Base-by-base conservation (phyloP, 805 yeast species). In the Ogataea polymorpha region DNA sequence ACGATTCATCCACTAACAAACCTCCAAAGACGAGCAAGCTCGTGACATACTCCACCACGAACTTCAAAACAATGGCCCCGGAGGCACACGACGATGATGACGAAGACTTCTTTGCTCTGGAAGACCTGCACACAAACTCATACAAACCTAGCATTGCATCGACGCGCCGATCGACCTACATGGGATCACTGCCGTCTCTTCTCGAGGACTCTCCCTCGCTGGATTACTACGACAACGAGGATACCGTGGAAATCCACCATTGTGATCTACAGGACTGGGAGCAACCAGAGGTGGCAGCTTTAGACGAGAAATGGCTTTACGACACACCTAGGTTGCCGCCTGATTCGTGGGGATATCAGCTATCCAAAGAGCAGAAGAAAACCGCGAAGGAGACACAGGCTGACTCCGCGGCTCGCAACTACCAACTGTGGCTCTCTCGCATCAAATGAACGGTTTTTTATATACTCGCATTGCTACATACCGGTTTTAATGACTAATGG, bases 121-220 rank as follows among this genome's bases (percentile, higher is more conserved):
- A 56, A 30, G 57, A 52, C 24, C 36, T 49, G 7, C 54, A 49
- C 14, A 51, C 52, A 13, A 36, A 44, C 34, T 45, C 50, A 2
- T 55, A 53, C 41, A 36, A 34, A 15, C 16, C 41, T 5, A 18
- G 33, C 13, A 15, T 30, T 11, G 13, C 37, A 4, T 33, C 45
- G 27, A 30, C 47, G 35, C 50, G 52, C 21, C 45, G 42, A 32
- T 48, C 55, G 29, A 42, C 39, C 8, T 40, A 49, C 18, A 14
- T 44, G 6, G 40, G 41, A 7, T 54, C 60, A 5, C 29, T 56
- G 24, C 59, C 60, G 11, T 54, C 59, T 12, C 39, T 51, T 5
- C 35, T 49, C 12, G 49, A 47, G 17, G 53, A 49, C 14, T 30
- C 50, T n/a, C 41, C 45, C 16, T 48, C 39, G 1, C 37, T 42